A percentile compares a stretch with the other conserved stretches of the same genome.
These are phyloP conservation scores for Fraxinus americana DNA, from an alignment of 257 asterid species.

Conservation along the genomic window DNA sequence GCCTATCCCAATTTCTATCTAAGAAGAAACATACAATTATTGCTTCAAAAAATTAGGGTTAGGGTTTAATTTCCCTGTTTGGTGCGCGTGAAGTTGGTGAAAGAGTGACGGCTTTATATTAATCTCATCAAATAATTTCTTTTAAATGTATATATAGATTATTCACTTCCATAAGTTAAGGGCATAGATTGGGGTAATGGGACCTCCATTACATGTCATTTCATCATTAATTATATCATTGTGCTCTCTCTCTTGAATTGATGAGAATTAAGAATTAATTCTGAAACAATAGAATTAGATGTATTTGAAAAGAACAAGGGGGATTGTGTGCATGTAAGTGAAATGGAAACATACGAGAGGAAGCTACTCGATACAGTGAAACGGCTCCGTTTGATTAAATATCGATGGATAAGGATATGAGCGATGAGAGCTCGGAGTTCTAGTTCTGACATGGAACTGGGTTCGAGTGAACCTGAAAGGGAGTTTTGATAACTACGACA, in stretches of 20 bases:
- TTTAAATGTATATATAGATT: constrained; percentile 33
- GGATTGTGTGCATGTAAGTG: background rate
- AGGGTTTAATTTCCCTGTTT: constrained; percentile 22
- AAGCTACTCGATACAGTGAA: no score
- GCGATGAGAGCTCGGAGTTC: background rate
- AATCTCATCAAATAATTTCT: constrained; percentile 45
- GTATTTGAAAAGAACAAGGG: background rate
- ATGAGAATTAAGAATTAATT: background rate
- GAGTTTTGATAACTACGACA: background rate
- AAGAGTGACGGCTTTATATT: constrained; percentile 56
- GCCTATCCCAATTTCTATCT: constrained; percentile 1
- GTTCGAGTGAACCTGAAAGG: background rate
- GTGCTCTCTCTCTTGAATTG: background rate
- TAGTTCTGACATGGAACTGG: background rate
- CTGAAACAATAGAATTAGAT: background rate
- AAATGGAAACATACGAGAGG: background rate
- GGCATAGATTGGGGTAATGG: constrained; percentile 35
- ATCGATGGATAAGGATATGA: no score
- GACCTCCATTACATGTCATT: constrained; percentile 32
- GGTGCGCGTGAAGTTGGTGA: constrained; percentile 42
- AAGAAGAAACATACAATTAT: constrained; percentile 7
- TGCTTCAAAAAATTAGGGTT: constrained; percentile 23
- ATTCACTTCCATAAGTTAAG: constrained; percentile 52
- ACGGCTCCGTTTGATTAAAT: background rate
- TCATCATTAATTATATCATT: constrained; percentile 17